A percentile compares a stretch with the other conserved stretches of the same genome.
phyloP scores from a whole-genome alignment of 139 green algal genomes.

The Chlorella sp. region DNA sequence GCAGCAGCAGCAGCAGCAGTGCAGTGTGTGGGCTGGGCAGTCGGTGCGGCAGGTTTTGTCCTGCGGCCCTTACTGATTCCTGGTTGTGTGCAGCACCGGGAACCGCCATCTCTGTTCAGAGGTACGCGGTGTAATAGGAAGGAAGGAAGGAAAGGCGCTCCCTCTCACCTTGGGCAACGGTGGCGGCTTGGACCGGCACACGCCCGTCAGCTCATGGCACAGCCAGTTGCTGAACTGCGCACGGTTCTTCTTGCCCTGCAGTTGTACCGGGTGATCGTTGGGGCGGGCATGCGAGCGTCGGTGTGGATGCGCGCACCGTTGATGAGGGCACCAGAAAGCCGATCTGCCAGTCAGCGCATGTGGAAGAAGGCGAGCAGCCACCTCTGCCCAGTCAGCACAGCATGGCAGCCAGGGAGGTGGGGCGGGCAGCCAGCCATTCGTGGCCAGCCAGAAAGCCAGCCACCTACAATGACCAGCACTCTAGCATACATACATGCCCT shows the following conservation, averaged over 20 bases:
- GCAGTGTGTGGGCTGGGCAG: too few relatives aligned
- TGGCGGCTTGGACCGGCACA: constrained; percentile 68
- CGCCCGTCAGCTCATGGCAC: constrained; percentile 69
- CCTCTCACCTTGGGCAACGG: constrained; percentile 52
- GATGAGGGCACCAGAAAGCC: not conserved
- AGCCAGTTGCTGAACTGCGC: constrained; percentile 71
- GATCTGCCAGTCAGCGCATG: not conserved
- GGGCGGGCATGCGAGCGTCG: too few relatives aligned
- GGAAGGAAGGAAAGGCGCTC: not conserved
- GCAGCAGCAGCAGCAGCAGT: too few relatives aligned
- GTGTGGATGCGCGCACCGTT: not conserved
- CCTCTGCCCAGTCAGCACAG: too few relatives aligned
- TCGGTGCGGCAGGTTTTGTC: too few relatives aligned
- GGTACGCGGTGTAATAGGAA: not conserved
- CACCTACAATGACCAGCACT: too few relatives aligned
- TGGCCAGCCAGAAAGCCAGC: not conserved
- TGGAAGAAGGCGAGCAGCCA: too few relatives aligned
- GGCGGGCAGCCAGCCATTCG: not conserved
- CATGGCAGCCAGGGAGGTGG: not conserved
- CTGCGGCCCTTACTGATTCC: too few relatives aligned
- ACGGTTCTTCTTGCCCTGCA: constrained; percentile 41
- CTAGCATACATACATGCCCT: too few relatives aligned
- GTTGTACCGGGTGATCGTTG: not conserved
- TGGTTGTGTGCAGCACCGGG: not conserved
- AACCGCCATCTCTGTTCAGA: too few relatives aligned